Percentiles rank a stretch among this genome's conserved stretches.
phyloP scores from a whole-genome alignment of 352 stramenopile species.

The Pythium plurisporium region DNA sequence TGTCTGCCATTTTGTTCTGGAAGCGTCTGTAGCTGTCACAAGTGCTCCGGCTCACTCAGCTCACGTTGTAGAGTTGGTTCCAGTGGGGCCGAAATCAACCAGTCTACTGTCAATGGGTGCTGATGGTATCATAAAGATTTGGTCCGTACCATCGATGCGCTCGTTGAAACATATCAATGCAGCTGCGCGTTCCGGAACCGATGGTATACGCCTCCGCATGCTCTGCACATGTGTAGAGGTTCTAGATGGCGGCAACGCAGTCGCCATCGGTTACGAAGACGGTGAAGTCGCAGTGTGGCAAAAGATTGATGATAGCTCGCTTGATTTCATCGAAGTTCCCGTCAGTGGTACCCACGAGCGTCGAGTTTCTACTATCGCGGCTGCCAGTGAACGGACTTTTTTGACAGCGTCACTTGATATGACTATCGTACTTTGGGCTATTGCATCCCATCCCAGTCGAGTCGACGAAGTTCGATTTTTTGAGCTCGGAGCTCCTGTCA shows the following conservation, averaged over 20 bases:
- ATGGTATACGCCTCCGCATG: slow-evolving; percentile 21
- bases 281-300: slow-evolving; percentile 41
- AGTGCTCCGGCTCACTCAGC: slow-evolving; percentile 37
- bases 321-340: slow-evolving; percentile 19
- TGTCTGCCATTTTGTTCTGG: too few relatives aligned
- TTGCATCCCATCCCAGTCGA: slow-evolving; percentile 10
- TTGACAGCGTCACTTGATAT: slow-evolving; percentile 56
- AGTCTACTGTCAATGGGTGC: slow-evolving; percentile 38
- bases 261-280: slow-evolving; percentile 54
- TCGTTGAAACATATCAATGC: slow-evolving; percentile 40
- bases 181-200: slow-evolving; percentile 11
- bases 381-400: slow-evolving; percentile 26
- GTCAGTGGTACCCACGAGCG: slow-evolving; percentile 38
- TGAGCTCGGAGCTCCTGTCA: slow-evolving; percentile 44
- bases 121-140: slow-evolving; percentile 61
- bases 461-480: slow-evolving; percentile 61
- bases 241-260: neutral
- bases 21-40: slow-evolving; percentile 1
- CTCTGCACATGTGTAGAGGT: slow-evolving; percentile 36
- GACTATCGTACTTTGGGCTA: slow-evolving; percentile 56
- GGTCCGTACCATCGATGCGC: slow-evolving; percentile 34
- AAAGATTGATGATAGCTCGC: slow-evolving; percentile 2
- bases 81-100: neutral
- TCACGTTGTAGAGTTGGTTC: slow-evolving; percentile 31
- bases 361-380: slow-evolving; percentile 31